Conservation (phyloP, 768 basidiomycete genomes). For the Rhizopogon sp. region DNA sequence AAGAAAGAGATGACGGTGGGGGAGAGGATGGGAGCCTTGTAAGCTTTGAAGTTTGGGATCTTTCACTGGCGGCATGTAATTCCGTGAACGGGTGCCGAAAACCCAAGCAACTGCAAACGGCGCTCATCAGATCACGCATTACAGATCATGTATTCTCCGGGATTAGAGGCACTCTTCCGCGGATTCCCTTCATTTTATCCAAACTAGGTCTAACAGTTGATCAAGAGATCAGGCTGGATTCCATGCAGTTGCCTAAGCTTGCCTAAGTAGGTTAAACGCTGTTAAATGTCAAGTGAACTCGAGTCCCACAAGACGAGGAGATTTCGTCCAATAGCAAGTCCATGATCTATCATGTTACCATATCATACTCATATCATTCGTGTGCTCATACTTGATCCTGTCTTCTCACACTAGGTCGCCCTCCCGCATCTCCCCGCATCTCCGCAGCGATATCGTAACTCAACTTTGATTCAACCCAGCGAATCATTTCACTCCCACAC, state of each 20-base stretch:
- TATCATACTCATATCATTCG: neutral
- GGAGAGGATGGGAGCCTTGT: conserved; percentile 28
- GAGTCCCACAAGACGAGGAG: neutral
- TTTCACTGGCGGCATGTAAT: conserved; percentile 31
- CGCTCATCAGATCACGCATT: conserved; percentile 25
- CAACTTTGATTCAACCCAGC: conserved; percentile 16
- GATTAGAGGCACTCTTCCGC: conserved; percentile 13
- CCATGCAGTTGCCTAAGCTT: neutral
- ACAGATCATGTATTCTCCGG: conserved; percentile 20
- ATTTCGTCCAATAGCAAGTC: conserved; percentile 6
- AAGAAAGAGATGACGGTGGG: conserved; percentile 12
- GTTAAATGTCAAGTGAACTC: neutral
- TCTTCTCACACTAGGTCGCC: conserved; percentile 13
- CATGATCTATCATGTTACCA: conserved; percentile 6
- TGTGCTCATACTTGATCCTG: neutral
- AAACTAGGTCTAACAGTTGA: neutral
- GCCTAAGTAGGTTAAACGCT: neutral
- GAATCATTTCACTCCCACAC: conserved; percentile 3
- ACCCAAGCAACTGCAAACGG: conserved; percentile 30
- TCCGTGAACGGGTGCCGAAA: conserved; percentile 34
- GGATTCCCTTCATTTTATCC: conserved; percentile 13
- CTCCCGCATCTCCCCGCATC: conserved; percentile 21
- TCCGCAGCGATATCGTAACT: conserved; percentile 3
- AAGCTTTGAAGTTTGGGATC: conserved; percentile 27
- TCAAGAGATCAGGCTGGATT: conserved; percentile 8